Evolutionary conservation across 2,329 filamentous ascomycete species (phyloP).

Genomic region (Phialophora expanda): DNA sequence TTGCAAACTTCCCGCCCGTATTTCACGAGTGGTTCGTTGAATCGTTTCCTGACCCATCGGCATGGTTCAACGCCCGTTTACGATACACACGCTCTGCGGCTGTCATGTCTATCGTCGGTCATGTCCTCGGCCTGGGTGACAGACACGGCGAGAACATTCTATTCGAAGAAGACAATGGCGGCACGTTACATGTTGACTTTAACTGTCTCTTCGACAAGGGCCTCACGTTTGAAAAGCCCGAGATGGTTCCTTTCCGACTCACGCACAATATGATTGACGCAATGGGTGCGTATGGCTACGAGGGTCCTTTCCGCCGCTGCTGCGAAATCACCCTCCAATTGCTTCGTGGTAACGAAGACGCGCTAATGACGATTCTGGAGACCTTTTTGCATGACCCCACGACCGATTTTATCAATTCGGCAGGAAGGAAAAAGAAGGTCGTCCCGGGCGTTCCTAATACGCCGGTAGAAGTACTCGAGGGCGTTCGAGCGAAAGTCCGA

Average conservation of each 20-base stretch:
- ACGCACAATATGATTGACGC: constrained; percentile 99
- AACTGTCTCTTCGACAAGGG: constrained; percentile 99
- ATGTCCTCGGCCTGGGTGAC: constrained; percentile 89
- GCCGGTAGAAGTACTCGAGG: constrained; percentile 82
- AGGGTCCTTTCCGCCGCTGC: constrained; percentile 88
- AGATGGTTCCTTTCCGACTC: constrained; percentile 91
- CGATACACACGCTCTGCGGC: constrained; percentile 92
- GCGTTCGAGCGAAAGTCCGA: constrained; percentile 82
- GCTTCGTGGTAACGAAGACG: constrained; percentile 89
- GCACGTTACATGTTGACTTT: constrained; percentile 97
- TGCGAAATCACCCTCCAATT: constrained; percentile 86
- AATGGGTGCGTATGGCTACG: constrained; percentile 90
- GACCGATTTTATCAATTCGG: constrained; percentile 84
- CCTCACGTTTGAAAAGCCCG: constrained; percentile 90
- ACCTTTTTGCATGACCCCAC: constrained; percentile 97
- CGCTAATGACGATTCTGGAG: constrained; percentile 94
- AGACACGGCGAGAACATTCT: constrained; percentile 97
- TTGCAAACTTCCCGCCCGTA: constrained; percentile 74
- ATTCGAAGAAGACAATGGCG: constrained; percentile 90
- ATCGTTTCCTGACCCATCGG: constrained; percentile 88
- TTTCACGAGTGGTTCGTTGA: constrained; percentile 95
- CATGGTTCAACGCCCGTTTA: constrained; percentile 88
- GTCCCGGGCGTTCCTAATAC: constrained; percentile 64
- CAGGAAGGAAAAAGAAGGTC: constrained; percentile 51
- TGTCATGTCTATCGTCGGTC: constrained; percentile 99